Conservation (phyloP, 2,329 filamentous ascomycete genomes). For the Sporothrix sp. region DNA sequence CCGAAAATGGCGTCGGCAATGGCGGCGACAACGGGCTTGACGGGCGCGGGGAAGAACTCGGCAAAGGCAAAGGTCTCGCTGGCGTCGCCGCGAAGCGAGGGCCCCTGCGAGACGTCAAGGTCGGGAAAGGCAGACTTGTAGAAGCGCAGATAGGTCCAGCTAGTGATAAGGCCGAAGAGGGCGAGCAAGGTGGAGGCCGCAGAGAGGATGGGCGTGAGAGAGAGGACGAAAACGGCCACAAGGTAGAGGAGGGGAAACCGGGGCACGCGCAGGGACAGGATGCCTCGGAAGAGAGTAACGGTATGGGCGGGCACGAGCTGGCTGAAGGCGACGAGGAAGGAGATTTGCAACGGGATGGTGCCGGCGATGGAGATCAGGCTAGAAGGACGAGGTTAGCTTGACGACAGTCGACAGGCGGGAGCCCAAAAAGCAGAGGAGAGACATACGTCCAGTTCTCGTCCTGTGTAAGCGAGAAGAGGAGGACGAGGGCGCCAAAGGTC, state of each 20-base stretch:
- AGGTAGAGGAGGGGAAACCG: constrained; percentile 63
- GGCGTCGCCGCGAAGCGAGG: constrained; percentile 72
- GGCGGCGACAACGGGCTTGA: constrained; percentile 67
- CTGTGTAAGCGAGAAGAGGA: constrained; percentile 57
- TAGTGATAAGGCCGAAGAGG: constrained; percentile 70
- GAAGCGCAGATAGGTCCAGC: constrained; percentile 95
- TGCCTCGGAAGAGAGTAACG: constrained; percentile 80
- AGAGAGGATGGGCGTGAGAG: constrained; percentile 47
- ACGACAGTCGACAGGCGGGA: not conserved
- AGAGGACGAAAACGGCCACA: constrained; percentile 58
- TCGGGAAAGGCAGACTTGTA: constrained; percentile 70
- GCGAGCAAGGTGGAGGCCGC: constrained; percentile 71
- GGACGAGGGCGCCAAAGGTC: constrained; percentile 60
- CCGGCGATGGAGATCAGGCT: constrained; percentile 78
- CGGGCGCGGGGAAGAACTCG: constrained; percentile 82
- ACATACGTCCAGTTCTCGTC: constrained; percentile 58
- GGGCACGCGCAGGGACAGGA: constrained; percentile 79
- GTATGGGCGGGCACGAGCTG: constrained; percentile 96
- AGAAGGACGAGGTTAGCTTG: constrained; percentile 16
- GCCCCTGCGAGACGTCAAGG: constrained; percentile 49
- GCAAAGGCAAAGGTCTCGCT: constrained; percentile 95
- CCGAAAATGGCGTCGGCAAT: constrained; percentile 68
- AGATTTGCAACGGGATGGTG: constrained; percentile 79
- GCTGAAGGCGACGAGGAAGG: constrained; percentile 94
- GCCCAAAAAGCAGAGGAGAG: not conserved